Conservation (phyloP, 371 early-diverging fungal species). For the Thermomucor indicae-seudaticae region DNA sequence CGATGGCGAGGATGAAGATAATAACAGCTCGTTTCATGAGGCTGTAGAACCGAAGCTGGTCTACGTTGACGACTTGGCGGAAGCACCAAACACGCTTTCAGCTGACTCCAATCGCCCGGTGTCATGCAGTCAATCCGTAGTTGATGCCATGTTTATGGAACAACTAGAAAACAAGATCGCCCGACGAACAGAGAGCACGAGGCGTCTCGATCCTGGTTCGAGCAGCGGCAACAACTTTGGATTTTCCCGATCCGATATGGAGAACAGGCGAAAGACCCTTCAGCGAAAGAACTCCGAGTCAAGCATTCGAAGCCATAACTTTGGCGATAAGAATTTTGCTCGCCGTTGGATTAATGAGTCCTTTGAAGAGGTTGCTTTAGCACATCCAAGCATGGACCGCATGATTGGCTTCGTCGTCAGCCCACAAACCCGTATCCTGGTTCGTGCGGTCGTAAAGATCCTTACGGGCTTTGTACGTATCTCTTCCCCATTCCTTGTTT, state of each 20-base stretch:
- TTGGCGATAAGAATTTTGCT: slow-evolving; percentile 49
- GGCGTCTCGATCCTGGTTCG: background rate
- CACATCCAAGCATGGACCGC: slow-evolving; percentile 47
- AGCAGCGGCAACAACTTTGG: slow-evolving; percentile 18
- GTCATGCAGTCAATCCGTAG: slow-evolving; percentile 22
- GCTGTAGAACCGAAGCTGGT: slow-evolving; percentile 30
- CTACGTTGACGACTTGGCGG: slow-evolving; percentile 14
- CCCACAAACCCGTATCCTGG: slow-evolving; percentile 38
- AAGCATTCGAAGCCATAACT: slow-evolving; percentile 41
- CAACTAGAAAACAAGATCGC: slow-evolving; percentile 19
- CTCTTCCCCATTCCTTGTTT: background rate
- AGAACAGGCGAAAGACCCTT: slow-evolving; percentile 9
- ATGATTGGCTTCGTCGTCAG: slow-evolving; percentile 54
- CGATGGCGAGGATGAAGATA: background rate
- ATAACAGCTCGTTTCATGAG: slow-evolving; percentile 23
- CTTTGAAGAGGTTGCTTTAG: slow-evolving; percentile 46
- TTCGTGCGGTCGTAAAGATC: slow-evolving; percentile 46
- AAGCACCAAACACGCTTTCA: background rate
- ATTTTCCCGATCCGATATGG: slow-evolving; percentile 26
- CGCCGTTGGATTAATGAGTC: slow-evolving; percentile 47
- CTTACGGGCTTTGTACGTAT: slow-evolving; percentile 40
- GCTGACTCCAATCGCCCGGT: background rate
- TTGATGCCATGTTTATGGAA: slow-evolving; percentile 25
- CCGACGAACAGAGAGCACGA: slow-evolving; percentile 10
- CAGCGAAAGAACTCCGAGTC: slow-evolving; percentile 15